Base-by-base conservation (phyloP, 2,329 filamentous ascomycete species). In the Colletotrichum kahawae region DNA sequence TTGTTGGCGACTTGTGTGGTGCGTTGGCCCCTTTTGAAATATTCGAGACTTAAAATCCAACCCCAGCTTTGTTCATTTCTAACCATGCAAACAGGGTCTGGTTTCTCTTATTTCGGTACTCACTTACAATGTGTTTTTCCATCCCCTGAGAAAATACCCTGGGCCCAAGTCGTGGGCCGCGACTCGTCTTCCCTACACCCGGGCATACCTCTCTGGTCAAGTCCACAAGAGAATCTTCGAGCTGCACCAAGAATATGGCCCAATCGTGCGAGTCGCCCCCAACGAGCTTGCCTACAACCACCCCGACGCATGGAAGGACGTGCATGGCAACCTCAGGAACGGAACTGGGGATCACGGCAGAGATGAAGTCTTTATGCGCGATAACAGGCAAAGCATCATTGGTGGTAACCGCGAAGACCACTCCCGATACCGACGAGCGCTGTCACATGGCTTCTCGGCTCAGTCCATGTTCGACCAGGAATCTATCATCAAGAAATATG, bases 221-320 rank as follows among this genome's bases (percentile, higher is more conserved):
- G 10, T 82, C 1, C 77, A 79, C 34, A 78, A 77, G 33, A 78
- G 79, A 43, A 75, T 83, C 48, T 77, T 79, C 14, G 76, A 76
- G 8, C 78, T 87, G 18, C 86, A 87, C 76, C 77, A 80, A 10
- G 74, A 81, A 38, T 87, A 87, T 71, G 88, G 88, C 7, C 82
- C 83, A 1, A 82, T 89, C 2, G 86, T 90, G 5, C 85, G 88
- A 13, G 79, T 88, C 34, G 83, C 83, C 9, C 87, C 88, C 1
- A 82, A 87, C 70, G 86, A 89, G 76, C 82, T 90, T 3, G 84
- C 86, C 1, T 89, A 87, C 78, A 84, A 81, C 51, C 78, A 82
- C 21, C 78, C 80, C 8, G 71, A 81, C 4, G 78, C 78, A 7
- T 87, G 84, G 82, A 82, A 84, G 76, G 85, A 88, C 36, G 85